A percentile compares a stretch with the other conserved stretches of the same genome.
Evolutionary conservation across 164 flowering plant species (phyloP).

Genomic region (Stephania yunnanensis): DNA sequence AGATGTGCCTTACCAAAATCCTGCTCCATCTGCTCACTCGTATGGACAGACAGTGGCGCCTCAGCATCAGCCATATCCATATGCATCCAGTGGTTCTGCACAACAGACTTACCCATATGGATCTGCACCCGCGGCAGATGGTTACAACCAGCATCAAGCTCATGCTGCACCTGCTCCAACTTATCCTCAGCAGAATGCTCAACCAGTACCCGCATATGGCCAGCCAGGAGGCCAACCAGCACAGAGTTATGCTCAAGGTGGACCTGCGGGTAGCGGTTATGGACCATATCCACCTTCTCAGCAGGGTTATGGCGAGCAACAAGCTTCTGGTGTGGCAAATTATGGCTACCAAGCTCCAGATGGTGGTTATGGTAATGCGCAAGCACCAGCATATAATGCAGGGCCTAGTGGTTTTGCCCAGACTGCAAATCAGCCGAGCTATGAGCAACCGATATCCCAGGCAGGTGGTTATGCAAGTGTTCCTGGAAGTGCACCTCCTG

Average conservation of each 20-base stretch:
- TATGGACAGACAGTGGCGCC: constrained; percentile 44
- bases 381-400: constrained; percentile 39
- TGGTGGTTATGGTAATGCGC: constrained; percentile 23
- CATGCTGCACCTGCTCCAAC: constrained; percentile 32
- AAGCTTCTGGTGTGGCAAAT: constrained; percentile 34
- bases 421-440: constrained; percentile 33
- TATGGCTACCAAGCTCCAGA: constrained; percentile 62
- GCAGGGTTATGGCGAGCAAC: constrained; percentile 55
- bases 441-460: constrained; percentile 46
- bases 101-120: constrained; percentile 62
- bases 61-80: constrained; percentile 65
- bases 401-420: constrained; percentile 49
- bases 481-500: constrained; percentile 29
- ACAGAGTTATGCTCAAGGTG: constrained; percentile 45
- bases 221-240: constrained; percentile 48
- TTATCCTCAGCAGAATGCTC: constrained; percentile 34
- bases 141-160: constrained; percentile 43
- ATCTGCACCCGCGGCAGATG: constrained; percentile 43
- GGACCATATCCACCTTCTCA: constrained; percentile 49
- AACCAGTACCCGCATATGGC: constrained; percentile 36
- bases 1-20: constrained; percentile 49
- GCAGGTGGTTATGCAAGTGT: constrained; percentile 38
- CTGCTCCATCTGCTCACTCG: constrained; percentile 36
- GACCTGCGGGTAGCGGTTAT: constrained; percentile 35
- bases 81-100: constrained; percentile 40